Conservation (phyloP, 208 protist genomes). For the Acanthamoeba culbertsoni region DNA sequence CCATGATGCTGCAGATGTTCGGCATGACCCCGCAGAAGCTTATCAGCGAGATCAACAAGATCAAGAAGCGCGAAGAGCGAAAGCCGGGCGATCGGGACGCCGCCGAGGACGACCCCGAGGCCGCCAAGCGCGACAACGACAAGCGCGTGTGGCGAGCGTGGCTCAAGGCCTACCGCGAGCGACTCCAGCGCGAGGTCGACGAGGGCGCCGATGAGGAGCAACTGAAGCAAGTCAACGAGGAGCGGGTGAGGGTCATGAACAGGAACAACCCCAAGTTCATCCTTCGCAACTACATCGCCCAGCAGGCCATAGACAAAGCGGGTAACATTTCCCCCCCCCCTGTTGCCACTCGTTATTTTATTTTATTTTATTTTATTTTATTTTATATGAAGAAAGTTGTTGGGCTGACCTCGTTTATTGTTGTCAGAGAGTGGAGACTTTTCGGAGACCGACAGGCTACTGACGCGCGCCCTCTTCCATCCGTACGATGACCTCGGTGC, state of each 20-base stretch:
- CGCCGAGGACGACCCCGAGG: not conserved
- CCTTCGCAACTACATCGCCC: constrained; percentile 59
- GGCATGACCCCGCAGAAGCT: constrained; percentile 10
- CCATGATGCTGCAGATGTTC: constrained; percentile 34
- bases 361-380: not conserved
- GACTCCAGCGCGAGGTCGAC: not conserved
- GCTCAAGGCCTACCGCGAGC: not conserved
- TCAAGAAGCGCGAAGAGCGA: constrained; percentile 31
- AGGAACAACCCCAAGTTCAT: constrained; percentile 43
- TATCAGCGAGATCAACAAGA: constrained; percentile 24
- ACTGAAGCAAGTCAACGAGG: not conserved
- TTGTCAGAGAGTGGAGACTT: not conserved
- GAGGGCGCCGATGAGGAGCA: not conserved
- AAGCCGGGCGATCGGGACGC: not conserved
- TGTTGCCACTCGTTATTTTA: not conserved
- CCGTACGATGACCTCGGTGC: not conserved
- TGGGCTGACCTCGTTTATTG: not conserved
- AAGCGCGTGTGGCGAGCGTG: not conserved
- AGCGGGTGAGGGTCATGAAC: constrained; percentile 38
- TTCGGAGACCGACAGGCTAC: not conserved
- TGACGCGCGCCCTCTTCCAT: not conserved
- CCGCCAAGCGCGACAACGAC: constrained; percentile 11
- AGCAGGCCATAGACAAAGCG: constrained; percentile 53
- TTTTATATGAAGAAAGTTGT: not conserved
- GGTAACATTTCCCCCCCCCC: not conserved